phyloP scores from a whole-genome alignment of 257 asterid species.

The Solanum pennellii region DNA sequence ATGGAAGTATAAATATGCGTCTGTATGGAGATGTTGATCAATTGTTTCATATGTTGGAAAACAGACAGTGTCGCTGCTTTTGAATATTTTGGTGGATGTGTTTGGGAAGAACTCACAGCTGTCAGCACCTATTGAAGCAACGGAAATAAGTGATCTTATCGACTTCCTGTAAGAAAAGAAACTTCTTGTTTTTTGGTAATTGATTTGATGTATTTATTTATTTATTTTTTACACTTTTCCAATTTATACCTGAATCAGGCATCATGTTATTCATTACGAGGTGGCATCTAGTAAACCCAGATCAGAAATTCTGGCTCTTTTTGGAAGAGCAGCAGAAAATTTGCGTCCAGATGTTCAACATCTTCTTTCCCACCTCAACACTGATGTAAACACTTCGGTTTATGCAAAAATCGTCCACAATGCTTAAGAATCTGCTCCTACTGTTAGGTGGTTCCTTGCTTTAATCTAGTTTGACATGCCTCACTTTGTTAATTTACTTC shows the following conservation, averaged over 20 bases:
- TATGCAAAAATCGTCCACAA: constrained; percentile 54
- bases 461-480: neutral
- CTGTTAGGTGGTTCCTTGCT: neutral
- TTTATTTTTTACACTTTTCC: neutral
- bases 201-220: neutral
- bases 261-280: constrained; percentile 83
- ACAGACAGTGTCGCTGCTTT: constrained; percentile 65
- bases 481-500: neutral
- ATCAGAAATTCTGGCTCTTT: constrained; percentile 60
- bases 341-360: constrained; percentile 83
- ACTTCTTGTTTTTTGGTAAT: neutral
- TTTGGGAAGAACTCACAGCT: constrained; percentile 79
- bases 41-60: neutral
- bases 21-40: neutral
- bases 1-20: neutral
- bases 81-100: constrained; percentile 70
- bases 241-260: constrained; percentile 25
- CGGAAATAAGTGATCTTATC: constrained; percentile 74
- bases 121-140: constrained; percentile 58
- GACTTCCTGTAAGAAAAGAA: constrained; percentile 75
- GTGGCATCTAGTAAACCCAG: constrained; percentile 82
- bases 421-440: neutral
- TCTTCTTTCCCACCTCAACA: constrained; percentile 66
- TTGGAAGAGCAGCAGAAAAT: constrained; percentile 76
- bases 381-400: constrained; percentile 58